Percentiles rank a stretch among this genome's conserved stretches.
These are phyloP conservation scores for Daldinia loculata DNA, from an alignment of 495 filamentous ascomycete species.

Conservation along the genomic window DNA sequence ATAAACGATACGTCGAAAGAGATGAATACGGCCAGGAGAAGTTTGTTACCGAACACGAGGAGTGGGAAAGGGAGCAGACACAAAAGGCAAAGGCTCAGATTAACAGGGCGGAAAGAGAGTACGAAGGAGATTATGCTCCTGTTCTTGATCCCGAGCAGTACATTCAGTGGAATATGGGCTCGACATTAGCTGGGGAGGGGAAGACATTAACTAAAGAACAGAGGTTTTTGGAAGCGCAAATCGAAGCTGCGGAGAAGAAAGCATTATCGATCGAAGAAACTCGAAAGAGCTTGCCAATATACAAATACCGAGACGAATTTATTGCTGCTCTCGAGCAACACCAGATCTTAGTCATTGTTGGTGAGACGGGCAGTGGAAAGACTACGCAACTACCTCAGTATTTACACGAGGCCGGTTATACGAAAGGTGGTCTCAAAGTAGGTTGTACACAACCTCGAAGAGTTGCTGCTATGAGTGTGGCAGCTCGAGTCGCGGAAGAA, in stretches of 20 bases:
- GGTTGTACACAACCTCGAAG: slow-evolving; percentile 90
- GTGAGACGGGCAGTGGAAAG: slow-evolving; percentile 89
- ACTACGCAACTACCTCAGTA: slow-evolving; percentile 92
- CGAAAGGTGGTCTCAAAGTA: slow-evolving; percentile 73
- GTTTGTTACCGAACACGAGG: slow-evolving; percentile 92
- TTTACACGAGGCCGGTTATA: slow-evolving; percentile 90
- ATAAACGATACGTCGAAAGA: slow-evolving; percentile 88
- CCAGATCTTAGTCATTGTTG: slow-evolving; percentile 84
- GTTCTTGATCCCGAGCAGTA: slow-evolving; percentile 89
- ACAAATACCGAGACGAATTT: slow-evolving; percentile 77
- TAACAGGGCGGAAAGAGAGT: slow-evolving; percentile 72
- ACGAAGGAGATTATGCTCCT: slow-evolving; percentile 91
- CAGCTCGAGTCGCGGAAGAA: slow-evolving; percentile 92
- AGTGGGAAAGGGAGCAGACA: slow-evolving; percentile 93
- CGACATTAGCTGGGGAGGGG: slow-evolving; percentile 71
- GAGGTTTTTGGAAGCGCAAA: slow-evolving; percentile 74
- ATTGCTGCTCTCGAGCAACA: slow-evolving; percentile 76
- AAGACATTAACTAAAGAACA: slow-evolving; percentile 78
- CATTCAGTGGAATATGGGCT: slow-evolving; percentile 86
- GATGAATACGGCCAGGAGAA: slow-evolving; percentile 89
- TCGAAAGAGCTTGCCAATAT: slow-evolving; percentile 89
- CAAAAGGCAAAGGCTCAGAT: slow-evolving; percentile 91
- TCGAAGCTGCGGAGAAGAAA: slow-evolving; percentile 88
- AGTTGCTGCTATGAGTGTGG: slow-evolving; percentile 96
- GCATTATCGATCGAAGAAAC: slow-evolving; percentile 88